Evolutionary conservation across 2,329 filamentous ascomycete genomes (phyloP), one percentile per base, ranked within the genome.

Genomic region (Gaeumannomyces tritici): DNA sequence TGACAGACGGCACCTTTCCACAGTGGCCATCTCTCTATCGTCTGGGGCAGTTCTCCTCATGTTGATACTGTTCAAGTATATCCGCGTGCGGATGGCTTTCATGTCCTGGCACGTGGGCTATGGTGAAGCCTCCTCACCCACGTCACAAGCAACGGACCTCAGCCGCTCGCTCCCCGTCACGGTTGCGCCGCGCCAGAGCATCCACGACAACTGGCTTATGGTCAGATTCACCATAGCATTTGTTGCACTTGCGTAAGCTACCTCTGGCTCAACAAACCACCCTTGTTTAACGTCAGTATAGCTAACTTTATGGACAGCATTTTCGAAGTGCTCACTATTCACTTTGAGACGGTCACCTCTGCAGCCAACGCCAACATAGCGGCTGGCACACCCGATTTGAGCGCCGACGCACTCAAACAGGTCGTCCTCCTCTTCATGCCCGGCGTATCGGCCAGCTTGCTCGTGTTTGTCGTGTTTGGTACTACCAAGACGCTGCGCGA

Each of bases 191-290:
- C 63, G 62, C 58, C 65, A 63, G 56, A 73, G 70, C 29, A 77
- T 79, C 12, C 80, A 80, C 65, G 77, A 80, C 65, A 72, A 69
- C 55, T 79, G 77, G 71, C 71, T 80, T 6, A 66, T 80, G 7
- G 69, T 75, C 8, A 75, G 79, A 12, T 80, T 80, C 64, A 73
- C 73, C 1, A 72, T 80, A 15, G 77, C 72, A 2, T 80, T 80
- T 63, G 62, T 75, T 3, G 71, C 77, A 13, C 66, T 80, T 55
- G 70, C 73, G 74, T 75, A 64, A 66, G 71, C 61, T 31, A 42
- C 11, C 35, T 33, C 11, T 3, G 42, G 27, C 4, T n/a, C 18
- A 24, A 35, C n/a, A 57, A 15, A 55, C 27, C 2, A 27, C 24
- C 7, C 0, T 15, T 15, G 13, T 15, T 28, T 8, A 0, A 31